Base-by-base conservation (phyloP, 1,139 yeast genomes). In the Yamadazyma spencermartinsiae region DNA sequence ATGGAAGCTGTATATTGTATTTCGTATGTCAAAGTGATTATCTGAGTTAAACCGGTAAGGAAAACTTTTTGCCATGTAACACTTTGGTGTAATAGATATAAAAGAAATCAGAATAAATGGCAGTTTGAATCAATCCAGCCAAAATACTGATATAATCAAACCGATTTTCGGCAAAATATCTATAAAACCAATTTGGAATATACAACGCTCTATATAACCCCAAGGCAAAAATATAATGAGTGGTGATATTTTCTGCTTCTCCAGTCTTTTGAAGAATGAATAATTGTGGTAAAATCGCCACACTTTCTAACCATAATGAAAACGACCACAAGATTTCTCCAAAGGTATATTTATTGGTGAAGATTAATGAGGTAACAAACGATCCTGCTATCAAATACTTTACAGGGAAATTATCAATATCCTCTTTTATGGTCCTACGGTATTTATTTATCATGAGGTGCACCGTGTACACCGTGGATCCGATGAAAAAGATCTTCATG, bases 121-220 rank as follows among this genome's bases (percentile, higher is more conserved):
- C 71, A 0, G 98, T 88, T 66, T 92, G 98, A 33, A 88, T 61
- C 32, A 92, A 48, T 16, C 98, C 98, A 1, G 97, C 85, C 24
- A 78, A 55, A 7, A 90, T 70, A 8, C 95, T 76, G 42, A 90
- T 71, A 51, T 74, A 76, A 56, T 88, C 96, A 41, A 85, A 74
- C 51, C 79, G 77, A 28, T 74, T 77, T 50, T 85, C 92, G 13
- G 77, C 64, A 48, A 69, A 71, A 65, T 84, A 88, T 60, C 98
- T 80, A 74, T 89, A 90, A 50, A 89, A 63, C 98, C 98, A 92
- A 65, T 90, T 92, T 49, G 96, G 94, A 50, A 92, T 80, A 62
- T 92, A 92, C 41, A 92, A 71, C 0, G 89, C 86, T 51, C 98
- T 76, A 69, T 92, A 92, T 7, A 84, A 50, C 12, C 98, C 98